Evolutionary conservation across 2,329 filamentous ascomycete genomes (phyloP).

Genomic region (Achaetomium macrosporum): DNA sequence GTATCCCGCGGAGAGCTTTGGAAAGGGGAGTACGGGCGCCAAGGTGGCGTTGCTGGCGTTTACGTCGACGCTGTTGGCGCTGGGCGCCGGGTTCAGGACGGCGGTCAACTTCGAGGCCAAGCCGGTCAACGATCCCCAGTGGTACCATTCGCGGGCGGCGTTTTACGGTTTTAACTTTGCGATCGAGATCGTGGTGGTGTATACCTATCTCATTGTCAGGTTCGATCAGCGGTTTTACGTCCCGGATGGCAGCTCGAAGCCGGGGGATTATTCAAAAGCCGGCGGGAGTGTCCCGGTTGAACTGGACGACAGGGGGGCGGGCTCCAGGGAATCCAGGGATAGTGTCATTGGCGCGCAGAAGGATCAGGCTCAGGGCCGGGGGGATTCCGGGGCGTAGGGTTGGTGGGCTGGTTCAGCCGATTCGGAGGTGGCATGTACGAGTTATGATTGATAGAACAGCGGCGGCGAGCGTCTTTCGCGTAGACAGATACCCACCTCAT

Average conservation of each 20-base stretch:
- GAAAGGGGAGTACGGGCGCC: slow-evolving; percentile 56
- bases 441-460: not conserved
- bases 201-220: slow-evolving; percentile 58
- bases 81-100: slow-evolving; percentile 65
- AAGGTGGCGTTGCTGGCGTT: slow-evolving; percentile 60
- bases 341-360: not conserved
- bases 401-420: not conserved
- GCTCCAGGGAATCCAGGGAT: not conserved
- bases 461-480: not conserved
- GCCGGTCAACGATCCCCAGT: slow-evolving; percentile 50
- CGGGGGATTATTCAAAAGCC: slow-evolving; percentile 41
- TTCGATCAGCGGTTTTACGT: slow-evolving; percentile 72
- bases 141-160: slow-evolving; percentile 63
- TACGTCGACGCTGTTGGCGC: slow-evolving; percentile 52
- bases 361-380: not conserved
- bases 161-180: slow-evolving; percentile 79
- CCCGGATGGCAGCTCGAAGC: slow-evolving; percentile 59
- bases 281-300: not conserved
- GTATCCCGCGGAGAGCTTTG: slow-evolving; percentile 51
- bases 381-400: not conserved
- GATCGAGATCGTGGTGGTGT: slow-evolving; percentile 67
- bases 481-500: not conserved
- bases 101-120: slow-evolving; percentile 51
- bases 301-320: not conserved
- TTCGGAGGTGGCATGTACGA: not conserved